Evolutionary conservation across 495 filamentous ascomycete genomes (phyloP), one percentile per base, ranked within the genome.

Genomic region (Aspergillus saccharolyticus): DNA sequence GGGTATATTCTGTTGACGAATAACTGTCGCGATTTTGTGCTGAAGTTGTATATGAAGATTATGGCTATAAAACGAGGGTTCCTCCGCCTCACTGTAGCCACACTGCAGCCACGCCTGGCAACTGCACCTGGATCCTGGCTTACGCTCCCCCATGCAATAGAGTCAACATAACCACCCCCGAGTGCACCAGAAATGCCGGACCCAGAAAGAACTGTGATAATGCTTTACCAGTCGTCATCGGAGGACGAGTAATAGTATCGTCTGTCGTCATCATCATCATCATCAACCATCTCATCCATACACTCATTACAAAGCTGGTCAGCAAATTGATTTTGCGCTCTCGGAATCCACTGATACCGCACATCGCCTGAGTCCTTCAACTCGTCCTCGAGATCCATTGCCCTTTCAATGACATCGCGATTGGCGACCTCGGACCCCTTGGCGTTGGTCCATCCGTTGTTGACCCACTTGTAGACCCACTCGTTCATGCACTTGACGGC

Each of bases 351-450:
- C 3, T 17, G 16, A 42, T 66, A 76, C 1, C 54, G 45, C 43
- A 77, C 65, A 0, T 19, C 49, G 15, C 76, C 76, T 10, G 59
- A 19, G 14, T 63, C 44, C 17, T 30, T 50, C 30, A 74, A 17
- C n/a, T 28, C 22, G 18, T 63, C 56, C 25, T 73, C 58, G 14
- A 77, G 63, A 9, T 66, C 52, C 2, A 55, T 66, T 25, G 69
- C 69, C 24, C 59, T 22, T 55, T 70, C 18, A 22, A 77, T 66
- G 1, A 78, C 62, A 58, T 74, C 69, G 19, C 52, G 60, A 52
- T 77, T 72, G 10, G 59, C 66, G 25, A 74, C 65, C 5, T 52
- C 22, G 7, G 54, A 9, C 1, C 57, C 57, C 12, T 20, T n/a
- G 6, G 58, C 15, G 42, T 53, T 56, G 10, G 12, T 49, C 54